Conservation (phyloP, 768 basidiomycete genomes). For the Coprinopsis cinerea region DNA sequence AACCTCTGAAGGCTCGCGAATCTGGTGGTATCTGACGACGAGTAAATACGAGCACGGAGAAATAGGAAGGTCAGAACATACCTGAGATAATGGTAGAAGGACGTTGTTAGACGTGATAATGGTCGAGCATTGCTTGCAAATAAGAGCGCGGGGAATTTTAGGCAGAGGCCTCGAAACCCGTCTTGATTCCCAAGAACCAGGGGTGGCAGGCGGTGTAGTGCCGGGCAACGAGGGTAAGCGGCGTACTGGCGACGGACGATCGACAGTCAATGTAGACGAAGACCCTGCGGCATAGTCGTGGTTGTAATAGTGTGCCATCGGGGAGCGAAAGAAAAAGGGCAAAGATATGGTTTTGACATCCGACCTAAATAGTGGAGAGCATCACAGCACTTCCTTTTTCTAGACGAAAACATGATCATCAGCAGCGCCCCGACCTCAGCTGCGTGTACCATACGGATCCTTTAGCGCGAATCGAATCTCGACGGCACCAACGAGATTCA, state of each 20-base stretch:
- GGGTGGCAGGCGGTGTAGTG: slow-evolving; percentile 14
- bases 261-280: slow-evolving; percentile 6
- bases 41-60: background rate
- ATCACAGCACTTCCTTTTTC: background rate
- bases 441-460: background rate
- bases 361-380: background rate
- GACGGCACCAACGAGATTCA: too few relatives aligned
- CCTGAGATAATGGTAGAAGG: slow-evolving; percentile 27
- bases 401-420: background rate
- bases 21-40: slow-evolving; percentile 34
- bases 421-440: background rate
- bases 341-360: too few relatives aligned
- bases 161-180: slow-evolving; percentile 42
- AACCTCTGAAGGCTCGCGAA: slow-evolving; percentile 47
- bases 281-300: slow-evolving; percentile 3
- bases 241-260: slow-evolving; percentile 10
- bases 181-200: too few relatives aligned
- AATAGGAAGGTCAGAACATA: background rate
- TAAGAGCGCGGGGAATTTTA: slow-evolving; percentile 37
- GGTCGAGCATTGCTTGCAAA: slow-evolving; percentile 41
- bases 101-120: slow-evolving; percentile 40
- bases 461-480: background rate
- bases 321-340: background rate
- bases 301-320: slow-evolving; percentile 9
- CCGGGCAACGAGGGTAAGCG: slow-evolving; percentile 15